Evolutionary conservation across 2,329 filamentous ascomycete genomes (phyloP), one percentile per base, ranked within the genome.

Genomic region (Coniochaeta sp.): DNA sequence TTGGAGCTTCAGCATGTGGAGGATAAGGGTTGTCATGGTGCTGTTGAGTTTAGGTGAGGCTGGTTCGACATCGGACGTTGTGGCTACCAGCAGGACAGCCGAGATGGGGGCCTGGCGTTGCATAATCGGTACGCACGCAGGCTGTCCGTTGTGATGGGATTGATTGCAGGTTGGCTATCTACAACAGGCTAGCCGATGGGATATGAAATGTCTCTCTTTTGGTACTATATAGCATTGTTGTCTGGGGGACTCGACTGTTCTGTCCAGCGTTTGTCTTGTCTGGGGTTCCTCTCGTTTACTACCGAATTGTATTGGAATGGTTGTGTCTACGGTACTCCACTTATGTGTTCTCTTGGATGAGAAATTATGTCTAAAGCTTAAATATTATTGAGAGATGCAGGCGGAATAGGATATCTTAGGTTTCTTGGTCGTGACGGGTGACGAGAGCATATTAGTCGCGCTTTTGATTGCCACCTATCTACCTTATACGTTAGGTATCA

Each of bases 1-100:
- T 76, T 97, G 60, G 89, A 96, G 64, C 75, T 99, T 61, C 88
- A 89, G 68, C 91, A 96, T 68, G 86, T 96, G 52, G 81, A 88
- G 53, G 87, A 96, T 67, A 79, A 76, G 63, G 91, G 92, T 52
- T 94, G 90, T 70, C 88, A 87, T 67, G 83, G 83, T 61, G 87
- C 90, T 55, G 82, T 95, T 71, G 94, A 99, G 71, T 96, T 97
- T 67, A 81, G 87, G 70, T 92, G 73, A 86, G 45, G n/a, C n/a
- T n/a, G n/a, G n/a, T n/a, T 30, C 27, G 6, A 30, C 27, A 6
- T 30, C 6, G 10, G 2, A 2, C 18, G 8, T 26, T n/a, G n/a
- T n/a, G n/a, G n/a, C n/a, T n/a, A n/a, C n/a, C n/a, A n/a, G n/a
- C n/a, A 13, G 2, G 38, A 13, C 10, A 22, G 4, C 3, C 20